phyloP scores from a whole-genome alignment of 805 yeast species.

The Candida montana region DNA sequence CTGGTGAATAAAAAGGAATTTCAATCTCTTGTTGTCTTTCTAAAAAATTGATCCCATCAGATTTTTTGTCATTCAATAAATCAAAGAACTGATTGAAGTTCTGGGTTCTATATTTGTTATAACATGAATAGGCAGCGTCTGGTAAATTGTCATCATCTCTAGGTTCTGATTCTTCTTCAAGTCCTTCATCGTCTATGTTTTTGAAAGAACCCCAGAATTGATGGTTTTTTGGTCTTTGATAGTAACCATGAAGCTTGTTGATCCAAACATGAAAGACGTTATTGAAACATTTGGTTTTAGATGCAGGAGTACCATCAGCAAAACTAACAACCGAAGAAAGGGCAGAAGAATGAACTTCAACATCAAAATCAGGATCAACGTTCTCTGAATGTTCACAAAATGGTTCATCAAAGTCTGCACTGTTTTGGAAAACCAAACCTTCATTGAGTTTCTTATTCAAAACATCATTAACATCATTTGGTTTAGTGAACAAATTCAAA shows the following conservation, averaged over 20 bases:
- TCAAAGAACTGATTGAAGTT: slow-evolving; percentile 10
- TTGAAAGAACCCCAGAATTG: not conserved
- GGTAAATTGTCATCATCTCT: slow-evolving; percentile 1
- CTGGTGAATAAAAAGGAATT: slow-evolving; percentile 12
- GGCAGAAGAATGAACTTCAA: not conserved
- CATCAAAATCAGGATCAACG: not conserved
- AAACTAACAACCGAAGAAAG: slow-evolving; percentile 7
- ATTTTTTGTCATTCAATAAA: not conserved
- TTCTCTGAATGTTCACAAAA: not conserved
- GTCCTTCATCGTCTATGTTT: not conserved
- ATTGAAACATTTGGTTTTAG: slow-evolving; percentile 6
- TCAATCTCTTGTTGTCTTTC: not conserved
- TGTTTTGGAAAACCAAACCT: slow-evolving; percentile 3
- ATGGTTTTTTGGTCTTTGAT: slow-evolving; percentile 1
- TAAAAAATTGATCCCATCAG: not conserved
- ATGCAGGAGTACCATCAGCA: slow-evolving; percentile 8
- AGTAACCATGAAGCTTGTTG: slow-evolving; percentile 5
- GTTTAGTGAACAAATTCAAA: slow-evolving; percentile 1
- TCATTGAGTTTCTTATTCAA: not conserved
- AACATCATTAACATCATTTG: not conserved
- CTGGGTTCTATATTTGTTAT: slow-evolving; percentile 14
- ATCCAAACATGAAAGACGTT: slow-evolving; percentile 9
- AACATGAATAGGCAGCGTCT: slow-evolving; percentile 14
- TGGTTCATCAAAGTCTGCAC: slow-evolving; percentile 5
- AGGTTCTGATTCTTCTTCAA: not conserved